phyloP scores from a whole-genome alignment of 2,329 filamentous ascomycete genomes.

The Pleoardoris graminearum region DNA sequence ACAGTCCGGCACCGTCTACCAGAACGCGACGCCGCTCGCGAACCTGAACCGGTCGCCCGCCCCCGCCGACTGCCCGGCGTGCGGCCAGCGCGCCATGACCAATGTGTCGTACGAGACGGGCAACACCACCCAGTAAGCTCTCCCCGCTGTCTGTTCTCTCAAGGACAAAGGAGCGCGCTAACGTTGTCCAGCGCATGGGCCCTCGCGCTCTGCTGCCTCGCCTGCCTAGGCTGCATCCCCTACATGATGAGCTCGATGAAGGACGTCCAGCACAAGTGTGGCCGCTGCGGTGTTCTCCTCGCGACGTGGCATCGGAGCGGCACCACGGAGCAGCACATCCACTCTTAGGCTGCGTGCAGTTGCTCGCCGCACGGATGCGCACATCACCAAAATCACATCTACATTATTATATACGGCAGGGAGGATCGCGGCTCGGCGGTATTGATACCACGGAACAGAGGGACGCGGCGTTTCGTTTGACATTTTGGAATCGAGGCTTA shows the following conservation, averaged over 20 bases:
- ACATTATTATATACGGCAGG: neutral
- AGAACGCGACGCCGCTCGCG: conserved; percentile 42
- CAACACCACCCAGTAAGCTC: conserved; percentile 48
- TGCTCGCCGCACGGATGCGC: neutral
- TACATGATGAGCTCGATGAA: conserved; percentile 54
- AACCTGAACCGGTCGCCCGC: conserved; percentile 41
- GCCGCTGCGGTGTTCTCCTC: conserved; percentile 50
- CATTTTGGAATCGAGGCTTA: too few species aligned
- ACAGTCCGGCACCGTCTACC: conserved; percentile 38
- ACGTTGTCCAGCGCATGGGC: conserved; percentile 49
- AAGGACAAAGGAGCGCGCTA: conserved; percentile 13
- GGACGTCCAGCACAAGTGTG: conserved; percentile 55
- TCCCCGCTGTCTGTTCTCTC: neutral
- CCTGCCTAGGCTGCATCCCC: conserved; percentile 54
- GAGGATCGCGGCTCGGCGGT: neutral
- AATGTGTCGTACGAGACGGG: conserved; percentile 40
- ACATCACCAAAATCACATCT: neutral
- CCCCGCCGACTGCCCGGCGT: conserved; percentile 54
- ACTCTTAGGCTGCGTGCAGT: conserved; percentile 27
- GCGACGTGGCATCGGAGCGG: conserved; percentile 56
- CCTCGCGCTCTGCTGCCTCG: conserved; percentile 48
- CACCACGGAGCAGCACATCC: conserved; percentile 50
- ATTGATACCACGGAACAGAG: conserved; percentile 1
- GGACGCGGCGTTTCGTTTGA: neutral
- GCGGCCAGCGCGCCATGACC: conserved; percentile 48